phyloP scores from a whole-genome alignment of 345 rosid species.

The Pugionium cornutum region DNA sequence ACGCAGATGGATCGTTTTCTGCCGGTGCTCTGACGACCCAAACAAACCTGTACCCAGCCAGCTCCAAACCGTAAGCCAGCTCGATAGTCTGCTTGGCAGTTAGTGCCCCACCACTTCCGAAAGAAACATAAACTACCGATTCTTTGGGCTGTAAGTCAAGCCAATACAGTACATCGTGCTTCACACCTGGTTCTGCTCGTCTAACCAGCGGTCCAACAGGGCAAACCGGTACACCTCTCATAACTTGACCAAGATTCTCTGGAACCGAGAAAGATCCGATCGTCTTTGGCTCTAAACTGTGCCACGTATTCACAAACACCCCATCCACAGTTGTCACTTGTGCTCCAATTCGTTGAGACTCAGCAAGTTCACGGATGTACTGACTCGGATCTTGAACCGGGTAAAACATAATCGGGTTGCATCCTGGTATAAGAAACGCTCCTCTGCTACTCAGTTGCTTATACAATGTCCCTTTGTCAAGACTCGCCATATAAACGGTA shows the following conservation, averaged over 20 bases:
- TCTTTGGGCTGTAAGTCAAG: slow-evolving; percentile 44
- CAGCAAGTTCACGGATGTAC: slow-evolving; percentile 29
- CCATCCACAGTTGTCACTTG: slow-evolving; percentile 46
- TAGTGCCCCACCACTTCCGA: slow-evolving; percentile 51
- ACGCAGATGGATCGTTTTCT: slow-evolving; percentile 41
- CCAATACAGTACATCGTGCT: slow-evolving; percentile 41
- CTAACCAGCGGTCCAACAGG: slow-evolving; percentile 46
- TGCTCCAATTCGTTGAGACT: slow-evolving; percentile 41
- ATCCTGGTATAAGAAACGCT: slow-evolving; percentile 52
- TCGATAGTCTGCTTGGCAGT: slow-evolving; percentile 45
- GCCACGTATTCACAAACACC: slow-evolving; percentile 60
- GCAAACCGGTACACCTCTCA: slow-evolving; percentile 41
- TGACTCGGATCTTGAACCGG: slow-evolving; percentile 35
- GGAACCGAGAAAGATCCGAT: slow-evolving; percentile 27
- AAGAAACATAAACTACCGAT: slow-evolving; percentile 48
- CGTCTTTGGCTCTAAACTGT: slow-evolving; percentile 45
- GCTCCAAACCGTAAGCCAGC: slow-evolving; percentile 51
- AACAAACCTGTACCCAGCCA: slow-evolving; percentile 39
- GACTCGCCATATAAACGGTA: slow-evolving; percentile 43
- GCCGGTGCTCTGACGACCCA: slow-evolving; percentile 49
- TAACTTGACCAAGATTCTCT: slow-evolving; percentile 27
- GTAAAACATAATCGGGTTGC: slow-evolving; percentile 47
- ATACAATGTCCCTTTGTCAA: slow-evolving; percentile 36
- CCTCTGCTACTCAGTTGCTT: slow-evolving; percentile 30
- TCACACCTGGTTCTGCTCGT: slow-evolving; percentile 20